Evolutionary conservation across 1,139 yeast species (phyloP).

Genomic region (Suhomyces yuchorum): DNA sequence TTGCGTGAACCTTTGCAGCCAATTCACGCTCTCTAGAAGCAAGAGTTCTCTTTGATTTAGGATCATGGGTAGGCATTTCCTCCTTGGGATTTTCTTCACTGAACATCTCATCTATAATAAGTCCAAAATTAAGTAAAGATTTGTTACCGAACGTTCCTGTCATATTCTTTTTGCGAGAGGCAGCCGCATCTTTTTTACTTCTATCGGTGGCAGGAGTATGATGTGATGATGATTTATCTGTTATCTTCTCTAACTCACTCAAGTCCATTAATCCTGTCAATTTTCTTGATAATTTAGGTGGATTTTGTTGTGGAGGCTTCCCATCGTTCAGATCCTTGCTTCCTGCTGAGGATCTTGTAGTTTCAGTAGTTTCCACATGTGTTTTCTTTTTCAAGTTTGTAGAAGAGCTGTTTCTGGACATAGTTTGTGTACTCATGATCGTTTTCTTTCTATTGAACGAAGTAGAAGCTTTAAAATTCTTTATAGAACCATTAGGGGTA

Average conservation of each 20-base stretch:
- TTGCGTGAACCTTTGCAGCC: conserved; percentile 33
- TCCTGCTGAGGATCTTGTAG: conserved; percentile 6
- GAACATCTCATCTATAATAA: conserved; percentile 26
- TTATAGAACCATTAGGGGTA: conserved; percentile 19
- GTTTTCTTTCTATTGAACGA: conserved; percentile 43
- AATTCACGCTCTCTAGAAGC: conserved; percentile 34
- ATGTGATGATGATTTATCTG: conserved; percentile 2
- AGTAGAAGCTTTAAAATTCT: conserved; percentile 41
- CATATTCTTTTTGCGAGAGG: conserved; percentile 12
- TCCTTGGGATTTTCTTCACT: conserved; percentile 12
- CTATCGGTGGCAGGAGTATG: neutral
- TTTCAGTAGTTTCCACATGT: conserved; percentile 7
- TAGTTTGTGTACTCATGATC: conserved; percentile 29
- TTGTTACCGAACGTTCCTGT: conserved; percentile 19
- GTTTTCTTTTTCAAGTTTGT: conserved; percentile 7
- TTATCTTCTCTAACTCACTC: conserved; percentile 14
- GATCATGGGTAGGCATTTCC: neutral
- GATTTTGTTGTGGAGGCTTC: conserved; percentile 20
- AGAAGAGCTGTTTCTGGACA: conserved; percentile 28
- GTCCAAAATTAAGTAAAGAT: conserved; percentile 35
- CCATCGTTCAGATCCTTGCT: neutral
- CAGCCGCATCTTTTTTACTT: neutral
- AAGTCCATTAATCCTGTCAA: conserved; percentile 28
- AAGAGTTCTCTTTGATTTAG: conserved; percentile 1
- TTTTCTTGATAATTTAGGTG: conserved; percentile 27